Base-by-base conservation (phyloP, 2,329 filamentous ascomycete species). In the Aureobasidium sp. region DNA sequence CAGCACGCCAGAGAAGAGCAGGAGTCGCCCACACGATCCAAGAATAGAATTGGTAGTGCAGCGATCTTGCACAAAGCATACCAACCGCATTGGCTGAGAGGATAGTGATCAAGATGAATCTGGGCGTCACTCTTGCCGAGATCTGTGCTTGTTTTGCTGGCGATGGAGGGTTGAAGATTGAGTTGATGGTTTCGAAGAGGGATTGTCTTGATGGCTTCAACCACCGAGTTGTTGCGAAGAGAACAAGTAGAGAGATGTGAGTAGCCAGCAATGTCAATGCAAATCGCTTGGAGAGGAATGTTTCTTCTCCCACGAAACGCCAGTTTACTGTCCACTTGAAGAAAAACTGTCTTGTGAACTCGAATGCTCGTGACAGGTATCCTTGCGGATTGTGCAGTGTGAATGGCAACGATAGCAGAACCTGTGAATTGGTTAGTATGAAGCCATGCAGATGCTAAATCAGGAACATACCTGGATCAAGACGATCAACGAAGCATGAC, bases 321-420 rank as follows among this genome's bases (percentile, higher is more conserved):
- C 96, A 99, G 79, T 99, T 99, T 71, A 99, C 96, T 0, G 96
- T 99, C 96, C 96, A 99, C 80, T 95, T 94, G 84, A 95, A 98
- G 73, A 97, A 86, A 81, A 99, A 99, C 72, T 93, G 90, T 64
- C 96, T 87, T 54, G 93, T 94, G 66, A 99, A 86, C 81, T 99
- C 94, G 76, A 99, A 99, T 0, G 96, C 94, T 69, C 92, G 87
- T 54, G 88, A 87, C 23, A 97, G 76, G 76, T 99, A 99, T 33
- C 91, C 93, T 67, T 80, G 78, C 25, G 90, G 79, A 71, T 94
- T 91, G 47, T 81, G 82, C 59, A 80, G 77, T 27, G 93, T 76
- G 79, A 98, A 98, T 0, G 94, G 94, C 50, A 86, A 81, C 20
- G 84, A 87, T 62, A 89, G 78, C 31, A 86, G 71, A 67, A 85